These are phyloP conservation scores for Beauveria sp. DNA, from an alignment of 2,329 filamentous ascomycete species.

Conservation along the genomic window DNA sequence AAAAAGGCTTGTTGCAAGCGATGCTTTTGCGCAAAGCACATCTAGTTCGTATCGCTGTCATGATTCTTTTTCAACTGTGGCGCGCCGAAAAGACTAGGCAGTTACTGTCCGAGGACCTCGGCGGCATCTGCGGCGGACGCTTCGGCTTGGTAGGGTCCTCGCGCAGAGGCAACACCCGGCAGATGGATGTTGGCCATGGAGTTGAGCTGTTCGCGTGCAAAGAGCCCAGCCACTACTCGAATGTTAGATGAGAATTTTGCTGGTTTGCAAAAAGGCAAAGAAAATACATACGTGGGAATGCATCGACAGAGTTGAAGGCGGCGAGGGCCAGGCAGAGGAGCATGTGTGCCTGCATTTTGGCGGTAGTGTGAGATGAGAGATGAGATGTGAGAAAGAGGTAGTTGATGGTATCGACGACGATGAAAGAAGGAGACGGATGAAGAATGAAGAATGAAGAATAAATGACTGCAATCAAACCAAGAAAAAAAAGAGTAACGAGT, in stretches of 20 bases:
- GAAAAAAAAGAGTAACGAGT: neutral
- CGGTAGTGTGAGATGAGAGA: neutral
- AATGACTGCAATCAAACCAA: neutral
- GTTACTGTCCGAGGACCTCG: neutral
- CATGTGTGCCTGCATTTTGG: neutral
- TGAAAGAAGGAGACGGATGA: neutral
- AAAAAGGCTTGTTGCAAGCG: no score
- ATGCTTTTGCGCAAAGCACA: no score
- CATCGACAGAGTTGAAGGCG: neutral
- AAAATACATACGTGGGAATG: neutral
- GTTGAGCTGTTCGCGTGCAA: neutral
- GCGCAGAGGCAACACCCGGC: neutral
- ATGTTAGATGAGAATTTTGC: neutral
- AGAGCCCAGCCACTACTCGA: neutral
- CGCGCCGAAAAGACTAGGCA: neutral
- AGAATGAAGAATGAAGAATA: neutral
- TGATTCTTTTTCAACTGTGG: neutral
- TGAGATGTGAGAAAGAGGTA: neutral
- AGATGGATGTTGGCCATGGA: neutral
- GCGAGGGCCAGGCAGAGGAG: slow-evolving; percentile 4
- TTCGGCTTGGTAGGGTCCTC: neutral
- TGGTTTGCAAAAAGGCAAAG: neutral
- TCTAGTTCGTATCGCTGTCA: neutral
- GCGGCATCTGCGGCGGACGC: neutral
- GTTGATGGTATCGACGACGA: neutral